A percentile compares a stretch with the other conserved stretches of the same genome.
phyloP scores from a whole-genome alignment of 2,329 filamentous ascomycete species.

The Beauveria sp. region DNA sequence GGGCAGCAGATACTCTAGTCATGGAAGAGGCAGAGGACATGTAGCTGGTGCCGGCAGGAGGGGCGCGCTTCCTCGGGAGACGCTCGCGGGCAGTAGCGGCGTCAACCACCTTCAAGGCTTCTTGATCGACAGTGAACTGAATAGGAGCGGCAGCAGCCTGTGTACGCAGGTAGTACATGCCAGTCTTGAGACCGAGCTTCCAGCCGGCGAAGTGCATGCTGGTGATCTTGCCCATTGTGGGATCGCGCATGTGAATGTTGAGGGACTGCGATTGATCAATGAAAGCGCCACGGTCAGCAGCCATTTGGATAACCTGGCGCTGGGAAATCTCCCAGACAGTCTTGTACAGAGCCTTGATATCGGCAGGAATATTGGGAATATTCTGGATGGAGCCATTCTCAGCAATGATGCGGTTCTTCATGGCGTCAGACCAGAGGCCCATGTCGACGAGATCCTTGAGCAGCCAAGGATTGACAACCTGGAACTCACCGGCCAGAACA shows the following conservation, averaged over 20 bases:
- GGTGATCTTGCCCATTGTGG: slow-evolving; percentile 99
- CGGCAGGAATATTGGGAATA: slow-evolving; percentile 90
- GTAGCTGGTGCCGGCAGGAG: slow-evolving; percentile 46
- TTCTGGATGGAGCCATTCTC: slow-evolving; percentile 94
- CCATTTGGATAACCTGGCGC: slow-evolving; percentile 93
- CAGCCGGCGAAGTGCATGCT: slow-evolving; percentile 99
- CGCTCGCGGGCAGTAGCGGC: slow-evolving; percentile 63
- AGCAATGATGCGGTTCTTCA: slow-evolving; percentile 99
- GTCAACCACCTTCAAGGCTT: slow-evolving; percentile 82
- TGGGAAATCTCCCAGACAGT: slow-evolving; percentile 99
- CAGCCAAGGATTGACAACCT: slow-evolving; percentile 98
- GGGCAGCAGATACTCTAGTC: slow-evolving; percentile 55
- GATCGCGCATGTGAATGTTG: slow-evolving; percentile 99
- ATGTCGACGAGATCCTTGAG: slow-evolving; percentile 97
- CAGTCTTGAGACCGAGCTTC: slow-evolving; percentile 98
- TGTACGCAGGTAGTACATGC: slow-evolving; percentile 99
- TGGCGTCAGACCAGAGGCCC: slow-evolving; percentile 96
- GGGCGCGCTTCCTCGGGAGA: slow-evolving; percentile 61
- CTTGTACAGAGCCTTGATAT: slow-evolving; percentile 97
- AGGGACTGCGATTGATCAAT: slow-evolving; percentile 98
- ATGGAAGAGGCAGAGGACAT: slow-evolving; percentile 53
- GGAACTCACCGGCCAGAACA: slow-evolving; percentile 96
- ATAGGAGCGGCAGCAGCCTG: slow-evolving; percentile 95
- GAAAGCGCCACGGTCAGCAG: slow-evolving; percentile 94
- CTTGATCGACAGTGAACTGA: slow-evolving; percentile 98